phyloP scores from a whole-genome alignment of 768 basidiomycete species.

The Fibroporia radiculosa region DNA sequence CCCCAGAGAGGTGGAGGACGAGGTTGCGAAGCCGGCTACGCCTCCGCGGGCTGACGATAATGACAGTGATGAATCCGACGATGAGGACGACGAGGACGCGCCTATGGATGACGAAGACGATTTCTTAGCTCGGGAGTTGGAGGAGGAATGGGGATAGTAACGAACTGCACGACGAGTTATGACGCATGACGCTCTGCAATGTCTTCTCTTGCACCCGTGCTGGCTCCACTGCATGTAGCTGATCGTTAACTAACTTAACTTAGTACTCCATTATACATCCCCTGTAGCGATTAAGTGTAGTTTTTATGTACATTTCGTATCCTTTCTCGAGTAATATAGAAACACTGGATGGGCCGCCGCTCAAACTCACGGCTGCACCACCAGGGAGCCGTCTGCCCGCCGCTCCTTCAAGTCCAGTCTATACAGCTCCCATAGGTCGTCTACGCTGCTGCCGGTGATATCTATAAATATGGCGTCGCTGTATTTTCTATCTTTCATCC shows the following conservation, averaged over 20 bases:
- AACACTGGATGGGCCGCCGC: background rate
- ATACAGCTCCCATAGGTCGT: constrained; percentile 54
- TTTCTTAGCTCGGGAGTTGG: constrained; percentile 74
- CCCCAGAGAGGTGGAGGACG: constrained; percentile 12
- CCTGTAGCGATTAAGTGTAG: constrained; percentile 9
- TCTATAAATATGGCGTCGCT: constrained; percentile 44
- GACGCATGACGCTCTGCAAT: background rate
- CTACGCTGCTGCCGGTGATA: constrained; percentile 43
- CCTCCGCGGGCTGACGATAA: constrained; percentile 6
- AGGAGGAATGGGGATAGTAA: constrained; percentile 67
- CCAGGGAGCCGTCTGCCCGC: too few species aligned
- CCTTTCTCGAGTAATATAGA: background rate
- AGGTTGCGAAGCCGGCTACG: constrained; percentile 2
- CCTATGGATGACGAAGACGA: constrained; percentile 57
- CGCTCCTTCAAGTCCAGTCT: constrained; percentile 15
- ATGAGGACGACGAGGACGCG: constrained; percentile 27
- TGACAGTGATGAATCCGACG: constrained; percentile 1
- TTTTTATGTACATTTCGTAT: constrained; percentile 6
- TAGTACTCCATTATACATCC: background rate
- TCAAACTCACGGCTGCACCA: background rate
- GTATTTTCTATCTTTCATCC: constrained; percentile 42
- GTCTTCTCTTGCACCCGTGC: background rate
- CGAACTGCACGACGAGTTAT: background rate
- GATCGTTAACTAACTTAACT: constrained; percentile 2
- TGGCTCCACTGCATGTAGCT: constrained; percentile 1